A percentile compares a stretch with the other conserved stretches of the same genome.
phyloP scores from a whole-genome alignment of 164 flowering plant genomes.

The Magnolia officinalis region DNA sequence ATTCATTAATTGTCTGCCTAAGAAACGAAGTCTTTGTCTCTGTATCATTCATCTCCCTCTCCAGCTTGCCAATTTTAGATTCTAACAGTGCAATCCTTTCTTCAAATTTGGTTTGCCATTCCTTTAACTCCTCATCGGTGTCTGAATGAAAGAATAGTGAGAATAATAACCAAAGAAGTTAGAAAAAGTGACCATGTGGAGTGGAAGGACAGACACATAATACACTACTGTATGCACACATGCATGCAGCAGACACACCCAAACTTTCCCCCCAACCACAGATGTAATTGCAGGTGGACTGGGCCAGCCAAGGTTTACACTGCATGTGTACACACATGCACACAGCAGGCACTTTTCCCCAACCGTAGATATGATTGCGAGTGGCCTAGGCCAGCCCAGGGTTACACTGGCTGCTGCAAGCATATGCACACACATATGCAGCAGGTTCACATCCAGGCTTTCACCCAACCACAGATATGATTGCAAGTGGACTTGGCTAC shows the following conservation, averaged over 20 bases:
- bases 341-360: too few relatives aligned
- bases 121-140: constrained; percentile 86
- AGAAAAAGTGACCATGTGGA: not conserved
- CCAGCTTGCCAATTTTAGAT: constrained; percentile 54
- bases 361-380: too few relatives aligned
- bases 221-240: not conserved
- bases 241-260: not conserved
- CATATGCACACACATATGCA: too few relatives aligned
- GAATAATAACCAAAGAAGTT: not conserved
- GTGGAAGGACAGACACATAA: not conserved
- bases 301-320: not conserved
- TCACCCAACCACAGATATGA: too few relatives aligned
- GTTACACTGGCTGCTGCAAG: too few relatives aligned
- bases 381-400: too few relatives aligned
- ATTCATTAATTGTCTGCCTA: constrained; percentile 27
- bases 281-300: not conserved
- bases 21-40: constrained; percentile 35
- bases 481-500: not conserved
- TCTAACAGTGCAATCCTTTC: constrained; percentile 58
- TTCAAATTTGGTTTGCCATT: constrained; percentile 85
- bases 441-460: too few relatives aligned
- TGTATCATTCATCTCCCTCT: constrained; percentile 61
- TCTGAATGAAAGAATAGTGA: constrained; percentile 34
- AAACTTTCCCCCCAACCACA: not conserved
- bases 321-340: not conserved